Conservation (phyloP, 2,329 filamentous ascomycete genomes). For the Colletotrichum tropicale region DNA sequence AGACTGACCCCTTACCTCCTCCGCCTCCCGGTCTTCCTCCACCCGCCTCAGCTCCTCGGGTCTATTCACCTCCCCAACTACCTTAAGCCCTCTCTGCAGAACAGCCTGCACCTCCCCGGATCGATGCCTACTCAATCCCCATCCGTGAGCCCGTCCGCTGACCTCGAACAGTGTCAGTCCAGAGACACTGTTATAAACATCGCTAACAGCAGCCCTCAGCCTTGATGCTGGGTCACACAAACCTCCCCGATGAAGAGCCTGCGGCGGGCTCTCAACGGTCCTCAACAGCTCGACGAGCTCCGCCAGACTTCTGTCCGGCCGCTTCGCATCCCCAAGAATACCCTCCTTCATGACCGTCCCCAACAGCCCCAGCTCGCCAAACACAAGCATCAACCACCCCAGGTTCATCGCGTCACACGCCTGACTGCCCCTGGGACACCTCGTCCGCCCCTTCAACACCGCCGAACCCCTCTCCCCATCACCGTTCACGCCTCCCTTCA, state of each 20-base stretch:
- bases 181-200: conserved; percentile 55
- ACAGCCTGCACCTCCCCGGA: conserved; percentile 39
- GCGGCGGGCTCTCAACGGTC: conserved; percentile 47
- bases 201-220: conserved; percentile 51
- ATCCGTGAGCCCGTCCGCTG: conserved; percentile 51
- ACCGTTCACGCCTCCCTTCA: conserved; percentile 20
- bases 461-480: conserved; percentile 26
- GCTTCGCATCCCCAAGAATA: conserved; percentile 20
- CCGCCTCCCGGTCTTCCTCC: background rate
- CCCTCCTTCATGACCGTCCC: conserved; percentile 39
- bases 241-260: conserved; percentile 41
- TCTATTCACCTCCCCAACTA: background rate
- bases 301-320: conserved; percentile 43
- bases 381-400: conserved; percentile 58
- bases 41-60: background rate
- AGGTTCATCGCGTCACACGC: conserved; percentile 57
- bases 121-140: conserved; percentile 49
- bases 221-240: conserved; percentile 55
- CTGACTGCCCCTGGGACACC: conserved; percentile 55
- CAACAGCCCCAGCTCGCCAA: conserved; percentile 51
- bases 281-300: conserved; percentile 49
- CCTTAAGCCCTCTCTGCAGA: background rate
- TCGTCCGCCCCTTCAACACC: conserved; percentile 37
- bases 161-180: conserved; percentile 55
- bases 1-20: background rate